Evolutionary conservation across 371 early-diverging fungal species (phyloP), one percentile per base, ranked within the genome.

Genomic region (Mortierella sp.): DNA sequence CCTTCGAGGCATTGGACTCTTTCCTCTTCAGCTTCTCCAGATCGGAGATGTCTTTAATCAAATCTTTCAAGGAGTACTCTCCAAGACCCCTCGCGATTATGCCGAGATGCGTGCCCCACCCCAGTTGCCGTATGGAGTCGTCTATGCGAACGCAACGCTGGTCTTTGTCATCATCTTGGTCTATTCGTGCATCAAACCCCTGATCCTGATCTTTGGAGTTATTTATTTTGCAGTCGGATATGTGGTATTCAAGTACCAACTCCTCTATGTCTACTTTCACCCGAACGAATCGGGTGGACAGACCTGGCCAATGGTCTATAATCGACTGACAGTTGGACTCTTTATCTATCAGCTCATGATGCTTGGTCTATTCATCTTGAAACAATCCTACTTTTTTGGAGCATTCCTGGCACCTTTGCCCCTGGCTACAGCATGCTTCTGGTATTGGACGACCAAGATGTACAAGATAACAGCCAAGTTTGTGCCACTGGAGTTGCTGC

Each of bases 321-420:
- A 91, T 19, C 91, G 96, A 19, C 87, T 93, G 50, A 88, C 94
- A 18, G 82, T 90, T 28, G 93, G 96, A 0, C 80, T 97, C 25
- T 63, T 94, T 29, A 89, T 96, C 25, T 95, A 93, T 82, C 98
- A 97, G 73, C 53, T 95, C 28, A 91, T 95, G 2, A 94, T 96
- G 89, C 86, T 95, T 57, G 97, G 96, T 1, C 45, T 90, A 5
- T 60, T 92, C 74, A 79, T 91, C 87, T 66, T 95, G 83, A 87
- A 86, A 55, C 86, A 84, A 37, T 86, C 87, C 0, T 87, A 86
- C 70, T 70, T 82, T 18, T 63, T 87, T 26, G 87, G 87, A 7
- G 72, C 81, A 0, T 65, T 89, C 1, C 79, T 88, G 61, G 72
- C 83, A 1, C 90, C 90, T 4, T 66, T 89, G 26, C 72, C 90